These are phyloP conservation scores for Drosera capensis DNA, from an alignment of 148 eudicot species.

Conservation along the genomic window DNA sequence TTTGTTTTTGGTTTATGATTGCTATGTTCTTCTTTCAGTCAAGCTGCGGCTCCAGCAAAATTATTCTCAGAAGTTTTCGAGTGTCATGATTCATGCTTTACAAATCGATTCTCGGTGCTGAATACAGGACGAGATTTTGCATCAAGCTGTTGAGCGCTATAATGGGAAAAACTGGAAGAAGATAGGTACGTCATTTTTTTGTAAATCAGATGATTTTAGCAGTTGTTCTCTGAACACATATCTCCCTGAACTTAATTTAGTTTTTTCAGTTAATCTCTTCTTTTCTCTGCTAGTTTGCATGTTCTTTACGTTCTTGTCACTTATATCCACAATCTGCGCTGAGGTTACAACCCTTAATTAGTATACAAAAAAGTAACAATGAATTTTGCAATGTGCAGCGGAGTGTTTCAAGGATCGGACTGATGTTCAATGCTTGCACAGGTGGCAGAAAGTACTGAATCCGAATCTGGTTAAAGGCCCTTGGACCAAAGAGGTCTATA, in stretches of 20 bases:
- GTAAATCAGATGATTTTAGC: too few relatives aligned
- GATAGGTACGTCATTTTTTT: too few relatives aligned
- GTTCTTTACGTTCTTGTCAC: neutral
- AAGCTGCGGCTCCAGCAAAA: neutral
- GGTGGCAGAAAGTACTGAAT: slow-evolving; percentile 91
- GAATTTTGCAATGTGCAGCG: slow-evolving; percentile 28
- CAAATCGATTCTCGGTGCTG: slow-evolving; percentile 1
- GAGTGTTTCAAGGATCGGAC: slow-evolving; percentile 93
- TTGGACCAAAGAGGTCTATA: slow-evolving; percentile 85
- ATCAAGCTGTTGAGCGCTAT: slow-evolving; percentile 63
- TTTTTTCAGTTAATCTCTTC: too few relatives aligned
- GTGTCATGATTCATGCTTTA: too few relatives aligned
- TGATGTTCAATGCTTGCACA: too few relatives aligned
- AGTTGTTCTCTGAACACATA: too few relatives aligned
- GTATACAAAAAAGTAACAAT: neutral
- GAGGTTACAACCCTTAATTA: neutral
- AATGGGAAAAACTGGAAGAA: slow-evolving; percentile 91
- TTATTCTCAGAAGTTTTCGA: neutral
- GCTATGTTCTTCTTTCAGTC: too few relatives aligned
- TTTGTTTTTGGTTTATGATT: too few relatives aligned
- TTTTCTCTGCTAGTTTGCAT: too few relatives aligned
- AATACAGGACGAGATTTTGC: slow-evolving; percentile 64
- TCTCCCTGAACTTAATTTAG: too few relatives aligned
- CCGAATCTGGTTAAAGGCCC: slow-evolving; percentile 97
- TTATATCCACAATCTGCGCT: neutral